phyloP scores from a whole-genome alignment of 2,329 filamentous ascomycete species.

The Juglanconis sp. region DNA sequence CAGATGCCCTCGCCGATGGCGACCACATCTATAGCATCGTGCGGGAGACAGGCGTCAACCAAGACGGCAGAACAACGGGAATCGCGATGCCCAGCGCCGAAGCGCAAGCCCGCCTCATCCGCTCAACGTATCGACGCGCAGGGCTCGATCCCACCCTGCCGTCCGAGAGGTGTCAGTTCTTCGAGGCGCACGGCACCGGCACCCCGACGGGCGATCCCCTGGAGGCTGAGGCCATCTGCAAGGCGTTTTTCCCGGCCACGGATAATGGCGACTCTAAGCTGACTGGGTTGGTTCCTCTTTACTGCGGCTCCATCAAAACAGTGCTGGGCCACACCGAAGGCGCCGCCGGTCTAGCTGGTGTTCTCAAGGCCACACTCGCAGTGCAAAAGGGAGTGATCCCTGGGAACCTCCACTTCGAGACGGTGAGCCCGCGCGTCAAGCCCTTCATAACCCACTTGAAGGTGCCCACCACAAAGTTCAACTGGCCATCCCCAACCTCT shows the following conservation, averaged over 20 bases:
- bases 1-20: slow-evolving; percentile 4
- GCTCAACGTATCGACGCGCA: slow-evolving; percentile 34
- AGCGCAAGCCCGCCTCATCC: slow-evolving; percentile 39
- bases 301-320: slow-evolving; percentile 26
- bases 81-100: slow-evolving; percentile 35
- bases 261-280: slow-evolving; percentile 3
- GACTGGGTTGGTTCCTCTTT: slow-evolving; percentile 15
- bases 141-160: slow-evolving; percentile 31
- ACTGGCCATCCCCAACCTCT: slow-evolving; percentile 19
- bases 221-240: slow-evolving; percentile 33
- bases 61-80: slow-evolving; percentile 40
- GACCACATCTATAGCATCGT: slow-evolving; percentile 39
- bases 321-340: slow-evolving; percentile 39
- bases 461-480: neutral
- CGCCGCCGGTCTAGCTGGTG: slow-evolving; percentile 37
- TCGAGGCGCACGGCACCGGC: slow-evolving; percentile 24
- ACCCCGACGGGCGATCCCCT: slow-evolving; percentile 22
- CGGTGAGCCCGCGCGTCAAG: slow-evolving; percentile 31
- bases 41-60: slow-evolving; percentile 38
- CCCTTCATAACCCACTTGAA: slow-evolving; percentile 25
- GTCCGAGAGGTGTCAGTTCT: slow-evolving; percentile 26
- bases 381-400: slow-evolving; percentile 33
- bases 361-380: slow-evolving; percentile 35
- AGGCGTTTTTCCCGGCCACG: slow-evolving; percentile 24
- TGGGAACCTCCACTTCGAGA: slow-evolving; percentile 34